Percentiles rank a stretch among this genome's conserved stretches.
phyloP scores from a whole-genome alignment of 768 basidiomycete genomes.

The Lepiota venenata region DNA sequence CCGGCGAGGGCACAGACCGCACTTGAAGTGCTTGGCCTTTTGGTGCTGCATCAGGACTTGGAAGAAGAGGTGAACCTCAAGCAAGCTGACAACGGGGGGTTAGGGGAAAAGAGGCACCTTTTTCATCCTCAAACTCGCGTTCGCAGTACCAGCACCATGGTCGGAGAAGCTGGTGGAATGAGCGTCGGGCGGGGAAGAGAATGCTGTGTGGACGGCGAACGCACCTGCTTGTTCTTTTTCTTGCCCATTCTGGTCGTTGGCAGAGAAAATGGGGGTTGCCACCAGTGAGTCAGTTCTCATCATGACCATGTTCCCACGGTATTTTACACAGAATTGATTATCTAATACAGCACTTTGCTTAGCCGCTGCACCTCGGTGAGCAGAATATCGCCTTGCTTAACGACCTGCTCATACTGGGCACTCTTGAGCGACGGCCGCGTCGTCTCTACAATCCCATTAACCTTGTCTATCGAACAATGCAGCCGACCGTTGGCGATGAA shows the following conservation, averaged over 20 bases:
- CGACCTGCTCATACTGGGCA: conserved; percentile 88
- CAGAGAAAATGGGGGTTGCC: conserved; percentile 1
- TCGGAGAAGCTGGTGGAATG: conserved; percentile 59
- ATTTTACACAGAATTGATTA: conserved; percentile 5
- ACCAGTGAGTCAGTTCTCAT: conserved; percentile 1
- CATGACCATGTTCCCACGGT: background rate
- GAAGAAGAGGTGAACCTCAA: background rate
- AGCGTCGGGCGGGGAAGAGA: background rate
- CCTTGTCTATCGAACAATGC: conserved; percentile 90
- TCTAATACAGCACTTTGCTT: conserved; percentile 78
- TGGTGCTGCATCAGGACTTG: conserved; percentile 98
- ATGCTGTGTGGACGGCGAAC: background rate
- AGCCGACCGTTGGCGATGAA: conserved; percentile 89
- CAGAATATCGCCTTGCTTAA: conserved; percentile 89
- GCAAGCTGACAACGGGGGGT: background rate
- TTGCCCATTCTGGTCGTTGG: conserved; percentile 38
- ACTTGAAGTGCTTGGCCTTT: conserved; percentile 99
- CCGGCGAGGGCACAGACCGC: conserved; percentile 90
- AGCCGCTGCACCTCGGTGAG: conserved; percentile 85
- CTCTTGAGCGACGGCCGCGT: conserved; percentile 68
- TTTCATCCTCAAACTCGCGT: conserved; percentile 99
- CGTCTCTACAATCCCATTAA: conserved; percentile 92
- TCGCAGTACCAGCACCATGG: conserved; percentile 99
- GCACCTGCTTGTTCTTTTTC: conserved; percentile 60
- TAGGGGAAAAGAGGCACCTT: conserved; percentile 78